Evolutionary conservation across 2,329 filamentous ascomycete genomes (phyloP), one percentile per base, ranked within the genome.

Genomic region (Fusarium verticillioides): DNA sequence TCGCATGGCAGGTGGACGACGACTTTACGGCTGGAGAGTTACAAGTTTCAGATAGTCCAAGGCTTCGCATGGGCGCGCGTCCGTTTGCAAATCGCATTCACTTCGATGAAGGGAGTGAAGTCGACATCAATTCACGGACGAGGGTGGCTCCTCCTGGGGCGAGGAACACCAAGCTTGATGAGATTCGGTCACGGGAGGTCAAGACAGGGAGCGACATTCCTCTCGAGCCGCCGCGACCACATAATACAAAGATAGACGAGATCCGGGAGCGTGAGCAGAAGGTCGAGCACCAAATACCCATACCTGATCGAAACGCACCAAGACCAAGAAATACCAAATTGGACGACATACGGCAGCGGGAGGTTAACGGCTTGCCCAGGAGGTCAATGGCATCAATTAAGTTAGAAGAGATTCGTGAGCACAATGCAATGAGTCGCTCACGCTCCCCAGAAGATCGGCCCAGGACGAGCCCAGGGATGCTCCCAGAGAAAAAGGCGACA

Each of bases 21-120:
- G 88, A 90, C 61, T 89, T 90, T 71, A 90, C 88, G 2, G 88
- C 85, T 16, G 84, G 85, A 46, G 88, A 90, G 65, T 66, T 90
- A 43, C 87, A 89, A 64, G 77, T 87, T 39, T 90, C 88, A 1
- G 83, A 87, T 70, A 90, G 88, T 69, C 88, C 88, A n/a, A 85
- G 86, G 37, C 83, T 90, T 58, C 81, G 78, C 34, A 79, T 84
- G 28, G 79, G 74, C 32, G 78, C 79, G 36, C 78, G 81, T 36
- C 83, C 80, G 4, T 83, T 83, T 62, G 81, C 78, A 16, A 78
- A 79, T 54, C 80, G 82, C 16, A 78, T 81, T 10, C 73, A 77
- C 12, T 81, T 81, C 36, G 77, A 79, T 43, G 79, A 80, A n/a
- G 72, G 71, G 0, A 80, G 78, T 54, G 75, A 79, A 40, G 59